Percentiles rank a stretch among this genome's conserved stretches.
phyloP scores from a whole-genome alignment of 2,329 filamentous ascomycete species.

The Scedosporium aurantiacum region DNA sequence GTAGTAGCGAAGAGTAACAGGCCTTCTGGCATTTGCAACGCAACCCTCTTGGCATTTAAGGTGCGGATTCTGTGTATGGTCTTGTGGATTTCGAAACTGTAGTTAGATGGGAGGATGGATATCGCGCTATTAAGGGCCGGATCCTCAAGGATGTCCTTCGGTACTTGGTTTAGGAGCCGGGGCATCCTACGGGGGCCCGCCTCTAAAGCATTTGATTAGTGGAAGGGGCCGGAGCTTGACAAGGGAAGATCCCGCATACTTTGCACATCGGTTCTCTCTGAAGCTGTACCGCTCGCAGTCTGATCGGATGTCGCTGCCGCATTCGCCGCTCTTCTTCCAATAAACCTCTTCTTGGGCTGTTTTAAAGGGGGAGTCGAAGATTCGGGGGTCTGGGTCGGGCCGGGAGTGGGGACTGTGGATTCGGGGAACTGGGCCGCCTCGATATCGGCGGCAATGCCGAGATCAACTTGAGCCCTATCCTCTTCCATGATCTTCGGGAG shows the following conservation, averaged over 20 bases:
- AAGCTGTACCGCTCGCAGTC: slow-evolving; percentile 14
- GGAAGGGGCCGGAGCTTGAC: not conserved
- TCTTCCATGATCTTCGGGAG: slow-evolving; percentile 53
- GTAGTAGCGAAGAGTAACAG: slow-evolving; percentile 92
- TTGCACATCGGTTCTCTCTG: slow-evolving; percentile 25
- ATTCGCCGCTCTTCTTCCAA: slow-evolving; percentile 67
- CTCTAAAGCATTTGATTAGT: slow-evolving; percentile 15
- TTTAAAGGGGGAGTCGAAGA: slow-evolving; percentile 29
- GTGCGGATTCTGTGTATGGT: slow-evolving; percentile 89
- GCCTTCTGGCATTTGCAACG: slow-evolving; percentile 95
- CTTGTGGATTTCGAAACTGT: slow-evolving; percentile 97
- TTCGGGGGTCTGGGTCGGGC: not conserved
- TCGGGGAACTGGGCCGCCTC: slow-evolving; percentile 25
- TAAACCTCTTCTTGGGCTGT: slow-evolving; percentile 85
- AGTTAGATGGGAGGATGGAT: slow-evolving; percentile 80
- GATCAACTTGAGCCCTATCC: slow-evolving; percentile 57
- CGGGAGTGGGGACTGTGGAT: not conserved
- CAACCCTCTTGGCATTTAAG: slow-evolving; percentile 68
- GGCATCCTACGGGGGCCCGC: slow-evolving; percentile 56
- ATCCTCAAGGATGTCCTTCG: slow-evolving; percentile 75
- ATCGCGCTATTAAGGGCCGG: slow-evolving; percentile 80
- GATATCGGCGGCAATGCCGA: slow-evolving; percentile 58
- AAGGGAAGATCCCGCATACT: slow-evolving; percentile 34
- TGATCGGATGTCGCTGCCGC: slow-evolving; percentile 21
- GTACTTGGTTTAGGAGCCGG: slow-evolving; percentile 82